Evolutionary conservation across 306 rosid species (phyloP).

Genomic region (Fagus crenata): DNA sequence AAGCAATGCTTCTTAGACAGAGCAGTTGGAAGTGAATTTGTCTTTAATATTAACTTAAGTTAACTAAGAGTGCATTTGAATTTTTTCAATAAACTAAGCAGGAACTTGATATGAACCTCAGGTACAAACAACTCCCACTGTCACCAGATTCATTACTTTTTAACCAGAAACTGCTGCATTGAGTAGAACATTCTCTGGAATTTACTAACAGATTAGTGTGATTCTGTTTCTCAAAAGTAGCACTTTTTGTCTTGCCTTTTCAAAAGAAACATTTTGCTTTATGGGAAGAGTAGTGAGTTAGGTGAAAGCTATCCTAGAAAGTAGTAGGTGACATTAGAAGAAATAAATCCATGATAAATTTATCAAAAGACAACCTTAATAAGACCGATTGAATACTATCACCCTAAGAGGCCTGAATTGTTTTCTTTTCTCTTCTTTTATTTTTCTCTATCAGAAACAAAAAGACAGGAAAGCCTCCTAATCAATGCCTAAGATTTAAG

Average conservation of each 20-base stretch:
- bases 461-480: background rate
- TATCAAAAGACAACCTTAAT: background rate
- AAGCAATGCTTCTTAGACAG: background rate
- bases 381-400: background rate
- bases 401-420: background rate
- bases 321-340: background rate
- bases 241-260: background rate
- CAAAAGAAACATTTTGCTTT: background rate
- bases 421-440: background rate
- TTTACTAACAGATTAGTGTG: background rate
- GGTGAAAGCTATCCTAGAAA: background rate
- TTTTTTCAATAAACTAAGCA: no score
- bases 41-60: no score
- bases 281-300: background rate
- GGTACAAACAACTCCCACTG: background rate
- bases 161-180: background rate
- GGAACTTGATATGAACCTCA: background rate
- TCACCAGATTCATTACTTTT: background rate
- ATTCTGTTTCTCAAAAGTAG: background rate
- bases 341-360: background rate
- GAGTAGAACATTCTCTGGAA: no score
- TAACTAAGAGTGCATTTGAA: no score
- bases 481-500: background rate
- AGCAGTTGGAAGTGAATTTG: background rate
- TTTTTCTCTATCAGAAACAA: background rate